Base-by-base conservation (phyloP, 2,329 filamentous ascomycete genomes). In the Clonostachys byssicola region DNA sequence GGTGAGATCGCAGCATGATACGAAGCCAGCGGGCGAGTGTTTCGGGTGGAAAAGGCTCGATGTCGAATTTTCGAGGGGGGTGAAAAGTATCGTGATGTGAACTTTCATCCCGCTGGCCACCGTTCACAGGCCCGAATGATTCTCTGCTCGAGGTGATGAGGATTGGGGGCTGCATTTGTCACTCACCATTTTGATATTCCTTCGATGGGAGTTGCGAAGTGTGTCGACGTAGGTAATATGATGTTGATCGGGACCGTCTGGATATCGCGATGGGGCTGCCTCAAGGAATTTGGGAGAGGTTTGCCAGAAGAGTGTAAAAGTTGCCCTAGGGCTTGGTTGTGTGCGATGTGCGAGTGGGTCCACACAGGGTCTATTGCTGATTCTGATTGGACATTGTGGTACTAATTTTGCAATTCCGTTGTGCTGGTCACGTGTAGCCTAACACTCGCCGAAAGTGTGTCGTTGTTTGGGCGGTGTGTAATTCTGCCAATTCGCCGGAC, bases 161-260 rank as follows among this genome's bases (percentile, higher is more conserved):
- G 23, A 30, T 30, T 30, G 23, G 23, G 23, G 23, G 9, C 9
- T 30, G 23, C 23, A 4, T 30, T 30, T 30, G 23, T 30, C 36
- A 73, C 72, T 74, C 67, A 74, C 72, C 72, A 75, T 75, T 64
- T 68, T 75, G 66, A 64, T 61, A 50, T 45, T 46, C 60, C 63
- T 68, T 66, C 60, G 65, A 65, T 63, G 61, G 64, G 56, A 64
- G 54, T 49, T 67, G 62, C 63, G 64, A 68, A 66, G 63, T 67
- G 57, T 65, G 65, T 64, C 65, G 65, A 63, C 62, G 43, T 49
- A 61, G 59, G 56, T 61, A 58, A 53, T 53, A 51, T 50, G 53
- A 23, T 49, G 42, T 43, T n/a, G 34, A 42, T 43, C 14, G 36
- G 36, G 14, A 39, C 17, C 36, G 36, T 39, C 36, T n/a, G 12